Percentiles rank a stretch among this genome's conserved stretches.
phyloP scores from a whole-genome alignment of 2,329 filamentous ascomycete species.

The Beauveria asiatica region DNA sequence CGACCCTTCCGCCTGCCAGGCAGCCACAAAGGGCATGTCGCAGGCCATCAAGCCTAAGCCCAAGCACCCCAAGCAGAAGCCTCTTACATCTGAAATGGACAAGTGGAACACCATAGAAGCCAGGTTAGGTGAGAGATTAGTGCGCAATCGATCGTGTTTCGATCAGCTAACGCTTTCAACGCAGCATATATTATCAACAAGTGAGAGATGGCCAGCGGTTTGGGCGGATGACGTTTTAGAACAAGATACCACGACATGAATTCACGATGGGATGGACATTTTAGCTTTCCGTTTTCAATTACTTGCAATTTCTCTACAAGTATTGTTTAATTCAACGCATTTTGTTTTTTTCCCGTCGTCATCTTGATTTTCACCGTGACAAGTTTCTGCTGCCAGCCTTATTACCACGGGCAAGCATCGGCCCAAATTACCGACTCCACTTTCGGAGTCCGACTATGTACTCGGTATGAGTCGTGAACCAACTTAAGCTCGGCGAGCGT shows the following conservation, averaged over 20 bases:
- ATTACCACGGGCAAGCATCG: background rate
- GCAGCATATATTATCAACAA: conserved; percentile 6
- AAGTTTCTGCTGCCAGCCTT: background rate
- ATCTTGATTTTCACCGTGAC: background rate
- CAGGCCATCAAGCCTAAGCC: background rate
- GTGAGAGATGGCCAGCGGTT: conserved; percentile 2
- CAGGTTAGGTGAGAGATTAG: conserved; percentile 1
- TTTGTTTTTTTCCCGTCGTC: too few species aligned
- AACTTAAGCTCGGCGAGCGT: background rate
- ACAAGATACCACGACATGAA: conserved; percentile 3
- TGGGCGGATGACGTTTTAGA: background rate
- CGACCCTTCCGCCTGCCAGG: background rate
- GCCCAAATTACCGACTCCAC: background rate
- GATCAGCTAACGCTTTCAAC: background rate
- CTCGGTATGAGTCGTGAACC: too few species aligned
- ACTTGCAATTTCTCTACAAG: background rate
- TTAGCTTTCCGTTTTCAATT: background rate
- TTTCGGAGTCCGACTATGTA: background rate
- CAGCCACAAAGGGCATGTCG: background rate
- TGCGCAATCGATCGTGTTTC: background rate
- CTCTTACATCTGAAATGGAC: background rate
- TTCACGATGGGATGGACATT: background rate
- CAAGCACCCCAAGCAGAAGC: conserved; percentile 1
- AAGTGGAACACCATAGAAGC: conserved; percentile 7
- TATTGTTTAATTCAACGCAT: background rate